Evolutionary conservation across 768 basidiomycete genomes (phyloP).

Genomic region (Lactarius sanguifluus): DNA sequence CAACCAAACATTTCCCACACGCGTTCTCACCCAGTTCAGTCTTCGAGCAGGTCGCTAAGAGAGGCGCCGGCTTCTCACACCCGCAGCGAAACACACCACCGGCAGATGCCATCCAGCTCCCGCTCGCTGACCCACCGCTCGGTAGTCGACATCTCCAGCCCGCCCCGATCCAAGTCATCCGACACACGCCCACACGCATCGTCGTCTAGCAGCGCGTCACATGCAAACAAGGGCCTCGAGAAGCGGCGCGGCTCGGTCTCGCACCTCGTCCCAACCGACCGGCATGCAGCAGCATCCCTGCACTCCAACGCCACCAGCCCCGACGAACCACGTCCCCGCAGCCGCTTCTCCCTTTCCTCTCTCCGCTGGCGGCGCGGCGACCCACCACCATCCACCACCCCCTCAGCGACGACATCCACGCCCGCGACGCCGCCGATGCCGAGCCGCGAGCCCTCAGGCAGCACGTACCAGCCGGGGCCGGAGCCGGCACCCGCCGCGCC

Average conservation of each 20-base stretch:
- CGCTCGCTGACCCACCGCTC: constrained; percentile 4
- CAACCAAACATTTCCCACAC: background rate
- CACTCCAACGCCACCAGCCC: constrained; percentile 23
- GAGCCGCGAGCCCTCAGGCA: constrained; percentile 15
- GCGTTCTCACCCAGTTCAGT: background rate
- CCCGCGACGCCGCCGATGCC: constrained; percentile 19
- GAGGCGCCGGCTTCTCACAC: background rate
- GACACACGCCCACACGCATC: constrained; percentile 17
- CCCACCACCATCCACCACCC: constrained; percentile 8
- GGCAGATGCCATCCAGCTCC: constrained; percentile 8
- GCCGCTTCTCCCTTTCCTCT: constrained; percentile 29
- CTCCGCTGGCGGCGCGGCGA: constrained; percentile 27
- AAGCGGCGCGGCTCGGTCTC: constrained; percentile 26
- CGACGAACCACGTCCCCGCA: constrained; percentile 23
- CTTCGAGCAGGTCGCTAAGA: constrained; percentile 12
- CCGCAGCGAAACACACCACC: background rate
- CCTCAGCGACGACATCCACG: constrained; percentile 5
- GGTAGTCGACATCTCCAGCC: constrained; percentile 13
- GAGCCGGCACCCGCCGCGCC: background rate
- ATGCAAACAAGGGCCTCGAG: background rate
- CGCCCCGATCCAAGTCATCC: constrained; percentile 26
- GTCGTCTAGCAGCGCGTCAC: background rate
- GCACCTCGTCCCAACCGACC: constrained; percentile 4
- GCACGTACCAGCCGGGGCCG: background rate
- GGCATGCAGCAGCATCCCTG: constrained; percentile 3